phyloP scores from a whole-genome alignment of 305 asterid genomes.

The Fraxinus ornus region DNA sequence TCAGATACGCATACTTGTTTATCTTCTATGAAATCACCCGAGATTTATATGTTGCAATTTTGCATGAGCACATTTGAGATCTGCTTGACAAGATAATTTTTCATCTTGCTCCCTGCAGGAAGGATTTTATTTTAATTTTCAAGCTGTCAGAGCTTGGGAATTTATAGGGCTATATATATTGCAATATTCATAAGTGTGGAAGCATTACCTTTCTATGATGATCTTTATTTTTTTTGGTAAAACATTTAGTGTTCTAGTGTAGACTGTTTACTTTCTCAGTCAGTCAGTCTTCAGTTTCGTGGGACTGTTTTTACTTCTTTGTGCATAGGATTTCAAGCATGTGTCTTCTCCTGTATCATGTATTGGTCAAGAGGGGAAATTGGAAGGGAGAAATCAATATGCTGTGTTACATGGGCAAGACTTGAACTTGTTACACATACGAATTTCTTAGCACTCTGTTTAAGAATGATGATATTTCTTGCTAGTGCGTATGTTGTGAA shows the following conservation, averaged over 20 bases:
- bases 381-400: neutral
- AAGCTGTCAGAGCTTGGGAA: neutral
- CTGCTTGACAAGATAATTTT: neutral
- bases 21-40: slow-evolving; percentile 3
- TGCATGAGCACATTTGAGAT: slow-evolving; percentile 5
- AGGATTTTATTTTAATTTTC: neutral
- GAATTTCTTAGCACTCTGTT: neutral
- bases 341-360: neutral
- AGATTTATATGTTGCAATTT: slow-evolving; percentile 1
- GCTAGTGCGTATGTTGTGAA: neutral
- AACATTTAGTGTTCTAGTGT: neutral
- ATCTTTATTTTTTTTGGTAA: neutral
- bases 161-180: neutral
- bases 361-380: neutral
- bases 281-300: neutral
- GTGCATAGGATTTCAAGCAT: neutral
- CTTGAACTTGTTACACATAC: neutral
- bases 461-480: neutral
- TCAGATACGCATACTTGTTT: slow-evolving; percentile 5
- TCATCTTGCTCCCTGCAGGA: neutral
- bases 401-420: neutral
- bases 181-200: neutral
- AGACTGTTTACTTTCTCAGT: neutral
- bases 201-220: neutral
- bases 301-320: neutral